phyloP scores from a whole-genome alignment of 176 grass and related monocot species.

The Oryza brachyantha region DNA sequence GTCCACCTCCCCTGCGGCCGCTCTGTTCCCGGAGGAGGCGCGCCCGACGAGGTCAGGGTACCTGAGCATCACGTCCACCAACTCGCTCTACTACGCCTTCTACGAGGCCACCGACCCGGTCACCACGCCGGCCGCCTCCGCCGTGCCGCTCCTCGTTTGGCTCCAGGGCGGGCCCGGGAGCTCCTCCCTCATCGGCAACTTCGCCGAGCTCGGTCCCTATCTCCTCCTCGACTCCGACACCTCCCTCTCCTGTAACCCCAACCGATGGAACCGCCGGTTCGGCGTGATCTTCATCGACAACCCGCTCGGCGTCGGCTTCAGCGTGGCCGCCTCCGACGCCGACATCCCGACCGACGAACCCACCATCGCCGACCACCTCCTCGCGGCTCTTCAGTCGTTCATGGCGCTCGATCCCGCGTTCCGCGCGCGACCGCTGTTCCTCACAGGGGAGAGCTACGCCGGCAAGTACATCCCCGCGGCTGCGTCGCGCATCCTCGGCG shows the following conservation, averaged over 20 bases:
- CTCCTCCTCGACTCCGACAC: slow-evolving; percentile 35
- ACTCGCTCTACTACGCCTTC: slow-evolving; percentile 55
- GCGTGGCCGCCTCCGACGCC: slow-evolving; percentile 19
- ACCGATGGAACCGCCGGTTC: slow-evolving; percentile 65
- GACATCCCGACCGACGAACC: slow-evolving; percentile 59
- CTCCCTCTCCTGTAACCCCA: slow-evolving; percentile 41
- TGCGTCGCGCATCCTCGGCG: slow-evolving; percentile 38
- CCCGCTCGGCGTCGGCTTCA: slow-evolving; percentile 75
- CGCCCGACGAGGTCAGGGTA: slow-evolving; percentile 60
- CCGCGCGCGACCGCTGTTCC: slow-evolving; percentile 49
- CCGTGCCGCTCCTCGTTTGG: slow-evolving; percentile 64
- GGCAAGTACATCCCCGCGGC: slow-evolving; percentile 67
- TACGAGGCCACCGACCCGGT: slow-evolving; percentile 62
- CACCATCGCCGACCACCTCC: slow-evolving; percentile 47
- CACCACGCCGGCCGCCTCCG: slow-evolving; percentile 9
- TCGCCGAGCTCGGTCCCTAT: slow-evolving; percentile 62
- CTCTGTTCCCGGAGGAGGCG: slow-evolving; percentile 39
- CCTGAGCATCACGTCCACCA: slow-evolving; percentile 27
- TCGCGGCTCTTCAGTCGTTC: slow-evolving; percentile 50
- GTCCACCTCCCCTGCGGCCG: neutral
- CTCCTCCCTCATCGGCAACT: slow-evolving; percentile 62
- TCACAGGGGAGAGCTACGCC: slow-evolving; percentile 75
- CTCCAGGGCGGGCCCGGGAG: slow-evolving; percentile 67
- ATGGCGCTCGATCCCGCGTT: slow-evolving; percentile 42
- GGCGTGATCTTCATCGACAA: slow-evolving; percentile 72